Evolutionary conservation across 2,329 filamentous ascomycete species (phyloP), one percentile per base, ranked within the genome.

Genomic region (Rhinocladiella similis): DNA sequence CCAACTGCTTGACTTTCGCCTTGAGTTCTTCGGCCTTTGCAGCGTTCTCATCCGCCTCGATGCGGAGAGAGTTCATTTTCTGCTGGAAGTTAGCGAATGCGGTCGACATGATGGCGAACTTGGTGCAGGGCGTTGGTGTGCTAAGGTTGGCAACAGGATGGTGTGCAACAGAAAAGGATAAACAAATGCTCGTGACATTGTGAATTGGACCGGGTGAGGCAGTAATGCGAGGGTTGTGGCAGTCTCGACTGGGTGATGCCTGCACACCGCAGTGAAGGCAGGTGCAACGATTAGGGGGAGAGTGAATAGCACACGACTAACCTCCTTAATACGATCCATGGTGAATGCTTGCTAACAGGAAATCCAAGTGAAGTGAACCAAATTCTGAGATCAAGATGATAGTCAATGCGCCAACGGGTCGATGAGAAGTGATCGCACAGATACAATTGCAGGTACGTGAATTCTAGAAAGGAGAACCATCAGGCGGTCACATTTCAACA

Each of bases 21-120:
- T 94, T 86, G 66, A 96, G 85, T 78, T 97, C 93, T 73, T 97
- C 90, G 64, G 88, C 87, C 80, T 93, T 89, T 73, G 81, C 78
- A 64, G 85, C 78, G 64, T 90, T 87, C 73, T 94, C 89, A 72
- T 97, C 94, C 70, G 91, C 89, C 84, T 97, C 91, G 77, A 93
- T 79, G 74, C 93, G 92, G 80, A 99, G 91, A 76, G 87, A 83
- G 81, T 89, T 89, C 90, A 97, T 93, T 87, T 91, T 93, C 93
- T 97, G 59, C 70, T 59, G 53, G 59, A 61, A 56, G 55, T 59
- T 65, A 53, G 60, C 55, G 61, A 70, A 63, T 67, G 66, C 63
- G 35, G 56, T 49, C 51, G 63, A 57, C 64, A 67, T 60, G 57
- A 20, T 55, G 38, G 35, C 20, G 29, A 12, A 10, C 7, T 33